These are phyloP conservation scores for Viridothelium virens DNA, from an alignment of 495 filamentous ascomycete genomes.

Conservation along the genomic window DNA sequence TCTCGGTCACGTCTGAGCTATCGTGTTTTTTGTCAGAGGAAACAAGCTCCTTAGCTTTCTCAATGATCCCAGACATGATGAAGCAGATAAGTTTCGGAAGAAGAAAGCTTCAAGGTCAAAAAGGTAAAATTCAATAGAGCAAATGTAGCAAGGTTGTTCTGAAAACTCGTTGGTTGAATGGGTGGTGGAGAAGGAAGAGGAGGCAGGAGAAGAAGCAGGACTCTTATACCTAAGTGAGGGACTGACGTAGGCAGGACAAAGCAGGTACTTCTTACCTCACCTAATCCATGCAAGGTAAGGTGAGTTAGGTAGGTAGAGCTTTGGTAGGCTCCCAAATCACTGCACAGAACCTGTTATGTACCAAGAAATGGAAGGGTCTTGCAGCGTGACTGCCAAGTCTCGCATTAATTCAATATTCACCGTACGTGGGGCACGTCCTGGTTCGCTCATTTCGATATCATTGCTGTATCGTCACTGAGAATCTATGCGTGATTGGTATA, in stretches of 20 bases:
- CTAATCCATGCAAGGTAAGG: too few species aligned
- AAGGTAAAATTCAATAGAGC: background rate
- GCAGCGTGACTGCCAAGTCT: too few species aligned
- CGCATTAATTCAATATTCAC: too few species aligned
- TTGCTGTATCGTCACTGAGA: too few species aligned
- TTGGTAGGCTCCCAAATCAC: too few species aligned
- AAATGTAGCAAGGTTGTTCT: background rate
- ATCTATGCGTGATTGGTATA: too few species aligned
- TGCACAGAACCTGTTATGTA: too few species aligned
- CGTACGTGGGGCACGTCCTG: too few species aligned
- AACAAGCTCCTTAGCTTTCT: conserved; percentile 14
- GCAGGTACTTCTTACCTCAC: too few species aligned
- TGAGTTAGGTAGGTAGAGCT: too few species aligned
- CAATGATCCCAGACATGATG: conserved; percentile 14
- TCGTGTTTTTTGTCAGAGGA: background rate
- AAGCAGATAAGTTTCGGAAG: background rate
- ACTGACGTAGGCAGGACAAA: background rate
- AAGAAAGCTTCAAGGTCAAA: background rate
- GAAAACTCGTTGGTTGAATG: background rate
- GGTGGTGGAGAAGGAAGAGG: background rate
- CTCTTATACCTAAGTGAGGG: background rate
- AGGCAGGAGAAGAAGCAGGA: background rate
- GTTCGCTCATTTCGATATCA: too few species aligned
- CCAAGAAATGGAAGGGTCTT: too few species aligned
- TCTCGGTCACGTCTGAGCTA: background rate